phyloP scores from a whole-genome alignment of 495 filamentous ascomycete genomes.

The Penicillium bovifimosum region DNA sequence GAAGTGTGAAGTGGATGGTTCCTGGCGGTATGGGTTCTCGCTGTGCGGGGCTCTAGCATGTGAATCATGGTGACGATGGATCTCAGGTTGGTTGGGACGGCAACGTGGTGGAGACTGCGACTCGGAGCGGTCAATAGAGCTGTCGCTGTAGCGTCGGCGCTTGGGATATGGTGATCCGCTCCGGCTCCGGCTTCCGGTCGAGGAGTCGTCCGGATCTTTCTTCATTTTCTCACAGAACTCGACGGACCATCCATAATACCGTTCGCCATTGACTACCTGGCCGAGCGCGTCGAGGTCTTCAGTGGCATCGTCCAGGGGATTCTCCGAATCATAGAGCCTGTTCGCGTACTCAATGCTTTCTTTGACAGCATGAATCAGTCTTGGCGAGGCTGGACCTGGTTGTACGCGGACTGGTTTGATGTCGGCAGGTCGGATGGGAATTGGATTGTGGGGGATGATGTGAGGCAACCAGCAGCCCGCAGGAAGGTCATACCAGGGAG shows the following conservation, averaged over 20 bases:
- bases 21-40: conserved; percentile 45
- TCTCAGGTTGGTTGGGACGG: conserved; percentile 17
- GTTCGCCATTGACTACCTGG: conserved; percentile 60
- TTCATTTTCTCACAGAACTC: conserved; percentile 80
- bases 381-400: conserved; percentile 64
- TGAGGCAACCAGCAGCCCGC: conserved; percentile 76
- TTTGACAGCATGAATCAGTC: conserved; percentile 61
- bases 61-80: conserved; percentile 22
- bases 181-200: conserved; percentile 24
- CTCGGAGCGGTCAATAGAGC: conserved; percentile 33
- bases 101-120: conserved; percentile 14
- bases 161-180: conserved; percentile 37
- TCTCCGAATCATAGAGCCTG: conserved; percentile 47
- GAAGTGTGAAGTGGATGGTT: conserved; percentile 24
- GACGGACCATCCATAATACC: conserved; percentile 84
- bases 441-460: conserved; percentile 68
- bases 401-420: conserved; percentile 70
- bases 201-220: conserved; percentile 33
- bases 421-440: conserved; percentile 63
- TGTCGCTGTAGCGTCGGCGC: conserved; percentile 46
- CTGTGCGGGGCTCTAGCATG: conserved; percentile 30
- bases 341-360: conserved; percentile 39
- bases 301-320: conserved; percentile 34
- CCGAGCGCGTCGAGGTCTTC: conserved; percentile 69
- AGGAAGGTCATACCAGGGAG: conserved; percentile 78